Base-by-base conservation (phyloP, 1,139 yeast genomes). In the Yamadazyma aaseri region DNA sequence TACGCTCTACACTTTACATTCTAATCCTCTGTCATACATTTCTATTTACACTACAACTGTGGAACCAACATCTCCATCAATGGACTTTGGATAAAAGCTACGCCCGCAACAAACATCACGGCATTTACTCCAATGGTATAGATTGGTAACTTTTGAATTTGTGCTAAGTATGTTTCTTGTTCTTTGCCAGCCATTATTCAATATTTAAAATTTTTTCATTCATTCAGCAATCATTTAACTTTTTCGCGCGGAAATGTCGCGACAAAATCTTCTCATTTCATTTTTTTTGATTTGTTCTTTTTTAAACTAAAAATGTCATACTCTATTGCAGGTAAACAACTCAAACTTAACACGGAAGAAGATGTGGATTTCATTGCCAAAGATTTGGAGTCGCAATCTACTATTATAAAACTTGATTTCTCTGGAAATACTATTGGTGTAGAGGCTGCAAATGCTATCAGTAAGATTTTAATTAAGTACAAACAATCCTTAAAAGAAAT, bases 351-450 rank as follows among this genome's bases (percentile, higher is more conserved):
- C 53, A 50, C 82, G 3, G 75, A 68, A 18, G 79, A 68, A n/a
- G 96, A 89, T 51, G 83, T 89, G 45, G 71, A 76, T 48, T 45
- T 45, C 31, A 37, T 46, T 22, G 49, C 32, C 1, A 40, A 42
- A 14, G 50, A 42, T 11, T 39, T 46, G 17, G 30, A 24, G 14
- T 21, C 26, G n/a, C 35, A 35, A 20, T 28, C 49, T 14, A 39
- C 47, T 21, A 51, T 87, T 41, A 73, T 71, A 33, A 79, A 77
- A 50, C 67, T 90, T 39, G 95, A 86, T 56, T 71, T 92, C 36
- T 82, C 90, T 13, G 98, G 98, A 47, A 92, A 92, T 66, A 90
- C 98, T 28, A 79, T 89, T 45, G 97, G 98, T 37, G 81, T 89
- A 39, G 96, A 81, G 32, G 96, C 97, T 5, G 85, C 95, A 24